Evolutionary conservation across 148 eudicot species (phyloP), one percentile per base, ranked within the genome.

Genomic region (Salicornia ramosissima): DNA sequence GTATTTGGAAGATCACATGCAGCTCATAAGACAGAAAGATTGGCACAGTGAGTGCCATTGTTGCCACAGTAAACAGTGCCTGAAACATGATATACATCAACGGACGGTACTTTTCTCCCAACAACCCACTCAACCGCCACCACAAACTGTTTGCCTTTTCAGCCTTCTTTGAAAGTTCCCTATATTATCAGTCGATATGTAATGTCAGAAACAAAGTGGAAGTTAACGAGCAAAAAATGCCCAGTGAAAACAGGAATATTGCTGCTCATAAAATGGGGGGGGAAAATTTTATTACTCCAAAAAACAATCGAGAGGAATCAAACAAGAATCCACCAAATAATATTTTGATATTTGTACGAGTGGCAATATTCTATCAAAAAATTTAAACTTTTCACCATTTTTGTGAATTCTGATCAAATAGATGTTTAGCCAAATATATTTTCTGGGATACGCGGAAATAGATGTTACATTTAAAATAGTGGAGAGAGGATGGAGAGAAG

Each of bases 161-260:
- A 30, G 99, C 99, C 79, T 95, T 95, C 77, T 91, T 95, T 6
- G 99, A 95, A 36, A 95, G 97, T 78, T 91, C 99, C 92, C 99
- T 95, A 24, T 4, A 63, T 62, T 33, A n/a, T n/a, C n/a, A 21
- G 19, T 70, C 60, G 70, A 39, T 36, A 54, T 15, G 42, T 30
- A 15, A 29, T 36, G 45, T 51, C 54, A 52, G 65, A 52, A 36
- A 72, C 10, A 36, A 4, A 36, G 40, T 36, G 40, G 8, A 36
- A 36, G 40, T 36, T 36, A 8, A 36, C 4, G 40, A 18, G n/a
- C 52, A 47, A 47, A 8, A 49, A 18, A 19, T 4, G 8, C 53
- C 53, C 40, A 2, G 24, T 18, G 53, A 18, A 4, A 47, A 47
- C 52, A 47, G 14, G 4, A 47, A n/a, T n/a, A n/a, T n/a, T n/a